Base-by-base conservation (phyloP, 495 filamentous ascomycete genomes). In the Aspergillus incahuasiensis region DNA sequence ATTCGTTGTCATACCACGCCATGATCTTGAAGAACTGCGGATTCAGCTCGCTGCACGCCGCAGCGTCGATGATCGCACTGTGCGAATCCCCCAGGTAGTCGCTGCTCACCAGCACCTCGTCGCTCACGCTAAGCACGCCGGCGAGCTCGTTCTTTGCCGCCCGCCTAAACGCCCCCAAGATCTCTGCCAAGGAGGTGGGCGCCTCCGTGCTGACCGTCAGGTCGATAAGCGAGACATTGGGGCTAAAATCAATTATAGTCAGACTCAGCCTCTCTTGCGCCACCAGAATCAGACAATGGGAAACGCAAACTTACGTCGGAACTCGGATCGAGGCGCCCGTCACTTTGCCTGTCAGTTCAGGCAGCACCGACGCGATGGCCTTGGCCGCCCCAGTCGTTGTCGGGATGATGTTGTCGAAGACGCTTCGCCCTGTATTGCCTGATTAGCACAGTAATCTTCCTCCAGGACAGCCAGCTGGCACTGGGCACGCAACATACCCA, bases 1-100 rank as follows among this genome's bases (percentile, higher is more conserved):
- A 71, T 50, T 71, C 68, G 16, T 71, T 71, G 42, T 69, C 68
- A 47, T 71, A 71, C 68, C 68, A 71, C 11, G 67, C 68, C 60
- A 71, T 71, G 38, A 71, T 71, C 45, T 71, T 71, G 57, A 71
- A 71, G 54, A 71, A 71, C 57, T 69, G 22, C 20, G 15, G 62
- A 46, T 71, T 71, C 40, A 71, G 43, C 56, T 71, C 68, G 22
- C 57, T 49, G 41, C 67, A 68, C 2, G 68, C 63, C 18, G 64
- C 57, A 1, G 65, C 68, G 56, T 71, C 68, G 8, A 69, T 63
- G 19, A 71, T 60, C 0, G 68, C 68, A 32, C 65, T 68, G 49
- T 65, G 66, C 5, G 65, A 42, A 25, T 64, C 66, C 2, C 68
- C 68, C 16, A 67, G 65, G 44, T 69, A 71, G 30, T 71, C 68